Evolutionary conservation across 805 yeast genomes (phyloP).

Genomic region (Metahyphopichia silvanorum): DNA sequence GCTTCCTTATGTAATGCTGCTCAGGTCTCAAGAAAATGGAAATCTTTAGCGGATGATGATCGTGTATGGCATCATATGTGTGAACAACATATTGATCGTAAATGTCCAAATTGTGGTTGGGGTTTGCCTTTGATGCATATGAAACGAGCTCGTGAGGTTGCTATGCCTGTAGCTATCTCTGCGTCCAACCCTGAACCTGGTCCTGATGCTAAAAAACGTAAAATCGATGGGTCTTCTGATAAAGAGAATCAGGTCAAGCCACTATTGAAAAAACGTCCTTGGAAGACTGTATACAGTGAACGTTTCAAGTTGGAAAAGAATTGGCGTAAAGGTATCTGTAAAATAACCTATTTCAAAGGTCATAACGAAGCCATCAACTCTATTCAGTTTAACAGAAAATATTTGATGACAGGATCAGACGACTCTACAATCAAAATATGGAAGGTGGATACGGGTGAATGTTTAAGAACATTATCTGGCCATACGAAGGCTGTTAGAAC

Average conservation of each 20-base stretch:
- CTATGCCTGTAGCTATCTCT: slow-evolving; percentile 12
- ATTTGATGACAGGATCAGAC: slow-evolving; percentile 86
- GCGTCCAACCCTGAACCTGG: background rate
- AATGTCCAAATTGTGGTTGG: slow-evolving; percentile 99
- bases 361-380: slow-evolving; percentile 90
- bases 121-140: slow-evolving; percentile 93
- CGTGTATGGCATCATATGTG: slow-evolving; percentile 98
- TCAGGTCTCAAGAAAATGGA: slow-evolving; percentile 87
- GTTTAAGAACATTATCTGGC: slow-evolving; percentile 77
- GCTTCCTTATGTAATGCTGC: slow-evolving; percentile 92
- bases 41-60: slow-evolving; percentile 88
- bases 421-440: slow-evolving; percentile 91
- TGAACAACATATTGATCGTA: slow-evolving; percentile 95
- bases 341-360: slow-evolving; percentile 63
- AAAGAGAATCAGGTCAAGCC: slow-evolving; percentile 6
- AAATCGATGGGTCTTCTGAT: slow-evolving; percentile 9
- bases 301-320: slow-evolving; percentile 87
- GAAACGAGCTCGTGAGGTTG: slow-evolving; percentile 60
- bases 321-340: slow-evolving; percentile 85
- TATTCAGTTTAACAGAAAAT: slow-evolving; percentile 72
- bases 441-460: slow-evolving; percentile 79
- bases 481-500: slow-evolving; percentile 86
- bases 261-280: slow-evolving; percentile 56
- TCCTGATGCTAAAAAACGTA: slow-evolving; percentile 8
- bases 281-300: slow-evolving; percentile 94